Percentiles rank a stretch among this genome's conserved stretches.
phyloP scores from a whole-genome alignment of 805 yeast species.

The Spencermartinsiella europaea region DNA sequence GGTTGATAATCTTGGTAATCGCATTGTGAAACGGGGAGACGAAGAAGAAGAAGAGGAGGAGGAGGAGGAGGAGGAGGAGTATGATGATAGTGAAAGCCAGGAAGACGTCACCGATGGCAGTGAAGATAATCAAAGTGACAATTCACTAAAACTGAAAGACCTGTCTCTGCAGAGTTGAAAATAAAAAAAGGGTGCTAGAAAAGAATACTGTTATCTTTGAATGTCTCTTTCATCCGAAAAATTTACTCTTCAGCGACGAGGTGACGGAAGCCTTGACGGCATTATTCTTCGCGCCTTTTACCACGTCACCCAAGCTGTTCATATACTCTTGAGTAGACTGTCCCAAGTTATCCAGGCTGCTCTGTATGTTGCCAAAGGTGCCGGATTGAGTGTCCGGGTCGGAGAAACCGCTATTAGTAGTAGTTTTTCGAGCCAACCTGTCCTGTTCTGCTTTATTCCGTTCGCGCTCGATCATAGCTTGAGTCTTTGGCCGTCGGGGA shows the following conservation, averaged over 20 bases:
- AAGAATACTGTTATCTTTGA: too few species aligned
- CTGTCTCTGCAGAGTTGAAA: background rate
- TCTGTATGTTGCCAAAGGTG: slow-evolving; percentile 37
- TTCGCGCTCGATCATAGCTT: slow-evolving; percentile 33
- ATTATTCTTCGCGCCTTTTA: slow-evolving; percentile 23
- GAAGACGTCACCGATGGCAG: slow-evolving; percentile 26
- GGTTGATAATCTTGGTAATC: slow-evolving; percentile 3
- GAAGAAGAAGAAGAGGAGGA: slow-evolving; percentile 10
- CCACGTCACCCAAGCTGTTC: slow-evolving; percentile 34
- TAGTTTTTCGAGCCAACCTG: slow-evolving; percentile 6
- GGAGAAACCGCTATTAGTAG: background rate
- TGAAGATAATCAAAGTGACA: slow-evolving; percentile 26
- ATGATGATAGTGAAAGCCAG: slow-evolving; percentile 24
- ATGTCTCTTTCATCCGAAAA: slow-evolving; percentile 12
- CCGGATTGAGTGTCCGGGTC: slow-evolving; percentile 18
- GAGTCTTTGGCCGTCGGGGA: slow-evolving; percentile 57
- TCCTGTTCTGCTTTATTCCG: slow-evolving; percentile 22
- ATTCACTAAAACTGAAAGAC: background rate
- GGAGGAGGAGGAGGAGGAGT: slow-evolving; percentile 25
- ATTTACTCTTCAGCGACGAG: slow-evolving; percentile 20
- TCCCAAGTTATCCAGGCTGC: slow-evolving; percentile 41
- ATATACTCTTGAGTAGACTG: slow-evolving; percentile 44
- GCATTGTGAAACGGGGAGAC: background rate
- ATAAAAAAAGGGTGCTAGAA: too few species aligned
- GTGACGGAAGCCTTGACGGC: slow-evolving; percentile 21